These are phyloP conservation scores for Nyctanthes arbortristis DNA, from an alignment of 257 asterid species.

Conservation along the genomic window DNA sequence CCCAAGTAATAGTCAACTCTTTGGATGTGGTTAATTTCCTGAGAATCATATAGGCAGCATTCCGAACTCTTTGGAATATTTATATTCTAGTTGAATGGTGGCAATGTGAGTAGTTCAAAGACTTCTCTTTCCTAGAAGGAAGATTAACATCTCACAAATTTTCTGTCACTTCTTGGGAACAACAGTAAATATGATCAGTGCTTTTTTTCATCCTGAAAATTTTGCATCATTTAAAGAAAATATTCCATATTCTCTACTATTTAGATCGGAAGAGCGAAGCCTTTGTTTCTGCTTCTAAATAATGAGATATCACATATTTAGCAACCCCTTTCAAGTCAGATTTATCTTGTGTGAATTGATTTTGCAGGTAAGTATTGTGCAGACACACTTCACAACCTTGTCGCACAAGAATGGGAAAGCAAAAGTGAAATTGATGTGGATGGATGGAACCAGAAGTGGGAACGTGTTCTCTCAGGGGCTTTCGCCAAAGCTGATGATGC, in stretches of 20 bases:
- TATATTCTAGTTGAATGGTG: neutral
- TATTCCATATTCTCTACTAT: no score
- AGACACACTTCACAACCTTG: neutral
- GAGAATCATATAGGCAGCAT: neutral
- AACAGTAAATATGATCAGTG: neutral
- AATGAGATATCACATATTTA: neutral
- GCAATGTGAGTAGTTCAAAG: neutral
- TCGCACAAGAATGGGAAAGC: slow-evolving; percentile 20
- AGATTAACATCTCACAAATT: neutral
- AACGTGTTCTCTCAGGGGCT: slow-evolving; percentile 10
- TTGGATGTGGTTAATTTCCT: no score
- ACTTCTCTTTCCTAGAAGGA: neutral
- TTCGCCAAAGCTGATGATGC: slow-evolving; percentile 16
- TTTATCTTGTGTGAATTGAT: neutral
- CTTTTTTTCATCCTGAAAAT: neutral
- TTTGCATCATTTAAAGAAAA: neutral
- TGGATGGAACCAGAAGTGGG: slow-evolving; percentile 11
- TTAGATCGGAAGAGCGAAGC: no score
- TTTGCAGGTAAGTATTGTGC: neutral
- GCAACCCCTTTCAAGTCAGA: neutral
- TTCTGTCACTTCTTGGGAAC: neutral
- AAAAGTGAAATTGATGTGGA: neutral
- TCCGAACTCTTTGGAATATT: neutral
- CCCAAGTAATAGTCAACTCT: neutral
- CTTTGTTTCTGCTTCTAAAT: no score